phyloP scores from a whole-genome alignment of 306 rosid species.

The Cucumis sativus region Cucumber_9930_V3 NC_026658.2:22792501-22793000 shows the following conservation, averaged over 20 bases:
- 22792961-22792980: neutral
- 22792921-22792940: neutral
- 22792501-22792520: constrained; percentile 9
- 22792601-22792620: constrained; percentile 84
- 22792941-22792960: neutral
- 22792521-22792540: constrained; percentile 95
- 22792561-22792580: constrained; percentile 72
- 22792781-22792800: neutral
- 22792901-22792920: neutral
- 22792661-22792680: constrained; percentile 93
- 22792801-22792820: neutral
- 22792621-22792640: constrained; percentile 75
- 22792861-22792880: neutral
- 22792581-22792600: constrained; percentile 82
- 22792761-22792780: neutral
- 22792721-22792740: constrained; percentile 88
- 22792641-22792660: constrained; percentile 91
- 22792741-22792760: constrained; percentile 86
- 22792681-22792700: constrained; percentile 95
- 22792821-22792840: neutral
- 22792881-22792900: neutral
- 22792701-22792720: constrained; percentile 88
- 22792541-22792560: constrained; percentile 92
- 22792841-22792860: neutral
- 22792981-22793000: neutral